Conservation (phyloP, 129 eudicot species). For the Logfia minima region DNA sequence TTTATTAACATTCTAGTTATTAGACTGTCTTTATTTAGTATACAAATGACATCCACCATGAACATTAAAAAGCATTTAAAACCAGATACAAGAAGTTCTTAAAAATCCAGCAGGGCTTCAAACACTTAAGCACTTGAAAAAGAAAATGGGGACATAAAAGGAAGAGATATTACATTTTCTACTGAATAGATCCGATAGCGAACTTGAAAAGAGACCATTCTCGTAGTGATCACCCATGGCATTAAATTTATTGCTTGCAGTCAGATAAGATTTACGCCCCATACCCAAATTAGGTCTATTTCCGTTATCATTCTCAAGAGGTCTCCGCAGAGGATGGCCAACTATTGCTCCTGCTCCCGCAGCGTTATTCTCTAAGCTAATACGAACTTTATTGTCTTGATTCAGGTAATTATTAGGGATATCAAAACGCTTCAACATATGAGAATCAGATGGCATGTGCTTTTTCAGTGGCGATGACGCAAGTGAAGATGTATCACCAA, state of each 20-base stretch:
- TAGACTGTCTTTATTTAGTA: background rate
- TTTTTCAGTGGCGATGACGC: slow-evolving; percentile 59
- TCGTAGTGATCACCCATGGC: slow-evolving; percentile 58
- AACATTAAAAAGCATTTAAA: background rate
- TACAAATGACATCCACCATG: background rate
- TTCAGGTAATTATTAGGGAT: slow-evolving; percentile 37
- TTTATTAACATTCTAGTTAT: background rate
- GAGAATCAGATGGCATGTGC: slow-evolving; percentile 45
- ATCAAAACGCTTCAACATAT: slow-evolving; percentile 44
- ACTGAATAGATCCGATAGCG: slow-evolving; percentile 69
- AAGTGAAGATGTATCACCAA: slow-evolving; percentile 40
- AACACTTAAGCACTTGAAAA: background rate
- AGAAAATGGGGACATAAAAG: background rate
- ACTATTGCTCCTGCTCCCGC: slow-evolving; percentile 56
- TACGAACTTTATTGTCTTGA: slow-evolving; percentile 42
- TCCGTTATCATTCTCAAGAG: slow-evolving; percentile 40
- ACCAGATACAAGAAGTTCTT: background rate
- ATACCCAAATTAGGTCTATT: slow-evolving; percentile 40
- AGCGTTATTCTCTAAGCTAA: slow-evolving; percentile 43
- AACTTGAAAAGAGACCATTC: slow-evolving; percentile 85
- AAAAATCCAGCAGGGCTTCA: background rate
- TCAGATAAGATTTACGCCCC: background rate
- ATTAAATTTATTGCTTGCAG: slow-evolving; percentile 39
- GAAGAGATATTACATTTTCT: slow-evolving; percentile 55
- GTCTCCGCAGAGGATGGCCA: slow-evolving; percentile 45